Evolutionary conservation across 164 flowering plant species (phyloP), one percentile per base, ranked within the genome.

Genomic region (Macadamia integrifolia): DNA sequence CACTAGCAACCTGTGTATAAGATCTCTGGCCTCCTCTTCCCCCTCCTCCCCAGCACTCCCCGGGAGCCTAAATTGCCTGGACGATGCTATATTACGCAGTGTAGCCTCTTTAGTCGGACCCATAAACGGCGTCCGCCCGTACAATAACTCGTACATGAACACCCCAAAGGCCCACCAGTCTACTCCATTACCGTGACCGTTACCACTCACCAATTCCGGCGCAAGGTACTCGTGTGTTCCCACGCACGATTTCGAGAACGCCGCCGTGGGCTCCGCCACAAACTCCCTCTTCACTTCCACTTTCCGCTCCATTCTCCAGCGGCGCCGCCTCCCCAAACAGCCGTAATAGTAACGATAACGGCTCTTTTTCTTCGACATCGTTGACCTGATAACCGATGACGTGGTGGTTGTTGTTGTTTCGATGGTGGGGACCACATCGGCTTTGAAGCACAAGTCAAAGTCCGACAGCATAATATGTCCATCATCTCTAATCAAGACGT

Each of bases 81-180:
- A 62, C 12, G 87, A 80, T 6, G 82, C 87, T 72, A 92, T 92
- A 61, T 92, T 92, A 61, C 86, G 79, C 76, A 92, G 78, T 0
- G 98, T 92, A 49, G 68, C 62, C 77, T 86, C 89, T 62, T 90
- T 92, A 60, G 74, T 86, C n/a, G 53, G 78, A 17, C 98, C 98
- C 66, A 84, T 88, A 64, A 92, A 92, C 69, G 98, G 97, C 17
- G 98, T 89, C 62, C 77, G 73, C 5, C 98, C 98, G 76, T 82
- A 79, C 43, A 93, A 18, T 44, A 93, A 42, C 80, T 93, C 98
- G 79, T 88, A 85, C 0, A 93, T 7, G 66, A 93, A 86, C 17
- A 93, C 85, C 57, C 97, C 98, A 29, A 89, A 91, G 9, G 97
- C 94, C 98, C 98, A 93, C 98, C 98, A 92, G 71, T 92, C 96